These are phyloP conservation scores for Wickerhamiella galacta DNA, from an alignment of 805 yeast species.

Conservation along the genomic window DNA sequence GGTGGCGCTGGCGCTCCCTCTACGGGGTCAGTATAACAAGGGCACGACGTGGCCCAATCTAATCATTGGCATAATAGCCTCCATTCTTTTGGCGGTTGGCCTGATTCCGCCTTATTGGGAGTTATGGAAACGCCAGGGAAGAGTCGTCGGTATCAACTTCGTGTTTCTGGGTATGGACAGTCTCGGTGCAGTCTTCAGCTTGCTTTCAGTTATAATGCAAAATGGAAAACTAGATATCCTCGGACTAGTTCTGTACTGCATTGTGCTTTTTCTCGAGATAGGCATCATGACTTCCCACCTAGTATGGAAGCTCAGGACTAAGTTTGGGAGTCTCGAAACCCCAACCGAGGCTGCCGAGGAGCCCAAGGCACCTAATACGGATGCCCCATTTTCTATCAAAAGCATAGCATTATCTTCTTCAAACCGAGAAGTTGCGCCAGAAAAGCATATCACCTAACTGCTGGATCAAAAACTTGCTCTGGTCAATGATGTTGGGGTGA, in stretches of 20 bases:
- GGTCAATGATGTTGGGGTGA: too few species aligned
- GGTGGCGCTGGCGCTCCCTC: constrained; percentile 53
- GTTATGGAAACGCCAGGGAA: constrained; percentile 57
- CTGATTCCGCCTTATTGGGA: constrained; percentile 82
- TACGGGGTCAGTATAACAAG: constrained; percentile 35
- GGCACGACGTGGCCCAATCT: constrained; percentile 60
- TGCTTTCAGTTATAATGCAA: constrained; percentile 39
- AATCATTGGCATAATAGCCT: constrained; percentile 66
- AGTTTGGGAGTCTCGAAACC: constrained; percentile 7
- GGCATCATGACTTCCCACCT: constrained; percentile 61
- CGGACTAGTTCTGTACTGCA: constrained; percentile 59
- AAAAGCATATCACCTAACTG: too few species aligned
- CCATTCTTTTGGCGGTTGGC: constrained; percentile 59
- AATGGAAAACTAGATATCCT: constrained; percentile 51
- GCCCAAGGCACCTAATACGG: constrained; percentile 4
- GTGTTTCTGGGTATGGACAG: constrained; percentile 60
- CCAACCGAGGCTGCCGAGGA: constrained; percentile 15
- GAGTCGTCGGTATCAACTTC: constrained; percentile 82
- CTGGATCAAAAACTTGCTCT: too few species aligned
- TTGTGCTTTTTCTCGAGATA: constrained; percentile 57
- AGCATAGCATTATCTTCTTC: too few species aligned
- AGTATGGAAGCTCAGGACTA: constrained; percentile 39
- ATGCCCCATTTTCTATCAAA: neutral
- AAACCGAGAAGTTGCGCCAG: too few species aligned
- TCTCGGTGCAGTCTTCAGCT: constrained; percentile 66